Evolutionary conservation across 495 filamentous ascomycete species (phyloP), one percentile per base, ranked within the genome.

Genomic region (Eremomyces bilateralis): DNA sequence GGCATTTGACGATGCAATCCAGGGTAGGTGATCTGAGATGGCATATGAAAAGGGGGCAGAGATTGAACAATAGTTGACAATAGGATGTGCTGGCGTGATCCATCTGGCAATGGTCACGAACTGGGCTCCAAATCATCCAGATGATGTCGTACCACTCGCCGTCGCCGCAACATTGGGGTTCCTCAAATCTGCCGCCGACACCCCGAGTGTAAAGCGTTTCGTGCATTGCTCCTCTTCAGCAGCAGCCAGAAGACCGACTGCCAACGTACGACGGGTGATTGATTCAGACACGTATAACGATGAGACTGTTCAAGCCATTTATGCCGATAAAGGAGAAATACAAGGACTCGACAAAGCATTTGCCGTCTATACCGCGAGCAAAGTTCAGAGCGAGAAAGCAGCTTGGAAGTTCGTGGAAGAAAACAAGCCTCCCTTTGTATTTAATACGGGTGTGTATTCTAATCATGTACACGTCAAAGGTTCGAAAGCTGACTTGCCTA

Each of bases 171-270:
- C 55, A 1, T 30, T 50, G 0, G 56, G 54, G 33, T 37, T 59
- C 5, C 47, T 71, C 2, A 46, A 53, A 15, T 49, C 59, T 6
- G 69, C 71, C 1, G 43, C 53, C 0, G 50, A 51, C 20, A 45
- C 60, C 15, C 47, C 54, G 0, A 46, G 48, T 3, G 50, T 73
- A 12, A 62, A 62, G 39, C 47, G 60, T 1, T 51, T 72, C 25
- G 68, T 73, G 2, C 53, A 56, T 35, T 65, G 60, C 1, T 67
- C 61, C n/a, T 70, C 63, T 0, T 61, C 57, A 1, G 43, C 43
- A 0, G 59, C 69, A 0, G 52, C 58, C 10, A 32, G 44, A 15
- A 29, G 44, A 16, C 53, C 55, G 0, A 42, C 38, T 29, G 41
- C 44, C 12, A 48, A 52, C 30, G 37, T 48, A 13, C 33, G 41